phyloP scores from a whole-genome alignment of 2,329 filamentous ascomycete genomes.

The Hymenoscyphus fructigenus region DNA sequence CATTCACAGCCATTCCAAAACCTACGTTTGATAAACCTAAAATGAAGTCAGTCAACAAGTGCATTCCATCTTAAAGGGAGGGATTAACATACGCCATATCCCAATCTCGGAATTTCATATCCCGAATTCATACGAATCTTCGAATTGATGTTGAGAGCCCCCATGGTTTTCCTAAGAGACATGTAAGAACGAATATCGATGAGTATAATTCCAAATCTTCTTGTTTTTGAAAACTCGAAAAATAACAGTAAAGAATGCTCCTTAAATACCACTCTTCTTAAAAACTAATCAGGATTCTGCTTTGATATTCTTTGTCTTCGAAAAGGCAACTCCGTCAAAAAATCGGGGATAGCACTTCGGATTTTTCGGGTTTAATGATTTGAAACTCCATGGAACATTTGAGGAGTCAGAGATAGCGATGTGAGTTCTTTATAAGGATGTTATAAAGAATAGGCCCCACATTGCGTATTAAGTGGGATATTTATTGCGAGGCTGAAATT shows the following conservation, averaged over 20 bases:
- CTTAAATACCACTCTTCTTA: not conserved
- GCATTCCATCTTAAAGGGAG: not conserved
- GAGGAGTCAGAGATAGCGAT: too few species aligned
- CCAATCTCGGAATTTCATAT: slow-evolving; percentile 59
- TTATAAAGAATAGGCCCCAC: not conserved
- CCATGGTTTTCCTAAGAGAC: slow-evolving; percentile 37
- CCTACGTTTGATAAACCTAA: slow-evolving; percentile 44
- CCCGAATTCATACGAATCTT: slow-evolving; percentile 52
- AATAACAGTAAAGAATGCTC: too few species aligned
- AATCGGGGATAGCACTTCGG: not conserved
- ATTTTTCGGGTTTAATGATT: not conserved
- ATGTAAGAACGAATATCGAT: not conserved
- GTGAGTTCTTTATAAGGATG: too few species aligned
- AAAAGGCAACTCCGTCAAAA: not conserved
- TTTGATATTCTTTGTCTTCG: not conserved
- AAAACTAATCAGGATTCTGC: not conserved
- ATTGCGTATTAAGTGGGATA: not conserved
- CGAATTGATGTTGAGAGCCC: slow-evolving; percentile 47
- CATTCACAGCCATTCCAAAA: not conserved
- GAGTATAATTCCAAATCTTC: too few species aligned
- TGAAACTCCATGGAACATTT: not conserved
- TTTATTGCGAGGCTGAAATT: not conserved
- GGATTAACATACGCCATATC: slow-evolving; percentile 51
- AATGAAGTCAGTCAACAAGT: not conserved
- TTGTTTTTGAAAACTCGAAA: too few species aligned